Percentiles rank a stretch among this genome's conserved stretches.
These are phyloP conservation scores for Fragilariopsis cylindrus DNA, from an alignment of 108 stramenopile species.

Conservation along the genomic window DNA sequence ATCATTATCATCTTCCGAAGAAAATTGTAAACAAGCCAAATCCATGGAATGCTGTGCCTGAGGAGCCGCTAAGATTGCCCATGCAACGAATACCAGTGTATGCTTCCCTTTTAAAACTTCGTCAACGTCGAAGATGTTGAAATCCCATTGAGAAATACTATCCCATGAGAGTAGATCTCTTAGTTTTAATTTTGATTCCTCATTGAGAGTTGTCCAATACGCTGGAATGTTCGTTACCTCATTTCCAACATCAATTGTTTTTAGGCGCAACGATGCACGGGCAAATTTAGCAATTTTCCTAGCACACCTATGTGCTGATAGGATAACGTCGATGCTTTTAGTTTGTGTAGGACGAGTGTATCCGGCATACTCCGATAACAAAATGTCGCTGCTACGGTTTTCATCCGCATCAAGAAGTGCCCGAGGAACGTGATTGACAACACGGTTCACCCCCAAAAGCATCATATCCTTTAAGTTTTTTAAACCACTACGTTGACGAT, in stretches of 20 bases:
- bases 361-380: slow-evolving; percentile 8
- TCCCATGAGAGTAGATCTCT: slow-evolving; percentile 47
- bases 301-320: background rate
- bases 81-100: slow-evolving; percentile 52
- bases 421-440: slow-evolving; percentile 1
- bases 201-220: background rate
- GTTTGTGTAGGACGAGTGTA: background rate
- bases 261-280: background rate
- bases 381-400: background rate
- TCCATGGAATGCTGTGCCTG: slow-evolving; percentile 52
- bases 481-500: background rate
- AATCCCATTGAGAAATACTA: slow-evolving; percentile 55
- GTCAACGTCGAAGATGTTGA: slow-evolving; percentile 56
- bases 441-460: background rate
- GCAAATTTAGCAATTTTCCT: background rate
- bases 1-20: slow-evolving; percentile 18
- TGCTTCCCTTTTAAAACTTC: slow-evolving; percentile 39
- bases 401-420: background rate
- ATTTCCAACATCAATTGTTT: background rate
- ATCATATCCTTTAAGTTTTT: background rate
- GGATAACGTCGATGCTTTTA: background rate
- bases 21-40: slow-evolving; percentile 22
- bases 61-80: slow-evolving; percentile 64
- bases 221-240: background rate
- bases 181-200: slow-evolving; percentile 13